These are phyloP conservation scores for Leptographium radiaticola DNA, from an alignment of 2,329 filamentous ascomycete genomes.

Conservation along the genomic window DNA sequence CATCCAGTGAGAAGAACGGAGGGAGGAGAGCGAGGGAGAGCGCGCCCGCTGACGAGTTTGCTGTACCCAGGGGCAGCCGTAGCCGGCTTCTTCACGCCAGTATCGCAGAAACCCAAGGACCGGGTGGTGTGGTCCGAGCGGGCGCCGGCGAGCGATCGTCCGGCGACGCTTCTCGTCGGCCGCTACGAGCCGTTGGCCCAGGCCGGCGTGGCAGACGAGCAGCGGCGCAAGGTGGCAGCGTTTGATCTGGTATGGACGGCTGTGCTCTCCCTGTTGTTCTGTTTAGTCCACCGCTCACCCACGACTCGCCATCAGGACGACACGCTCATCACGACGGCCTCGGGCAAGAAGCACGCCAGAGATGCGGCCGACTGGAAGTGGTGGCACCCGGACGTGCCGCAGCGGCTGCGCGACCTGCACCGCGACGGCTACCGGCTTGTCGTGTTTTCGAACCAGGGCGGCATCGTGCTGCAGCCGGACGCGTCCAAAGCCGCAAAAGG, in stretches of 20 bases:
- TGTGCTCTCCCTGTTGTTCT: neutral
- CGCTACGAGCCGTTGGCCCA: constrained; percentile 42
- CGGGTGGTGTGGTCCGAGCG: constrained; percentile 59
- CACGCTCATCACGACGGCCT: constrained; percentile 68
- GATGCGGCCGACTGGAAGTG: constrained; percentile 80
- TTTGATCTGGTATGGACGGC: constrained; percentile 44
- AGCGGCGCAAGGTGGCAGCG: constrained; percentile 48
- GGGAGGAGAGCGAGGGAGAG: neutral
- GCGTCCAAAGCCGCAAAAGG: constrained; percentile 7
- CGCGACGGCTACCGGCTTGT: constrained; percentile 59
- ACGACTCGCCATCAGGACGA: constrained; percentile 48
- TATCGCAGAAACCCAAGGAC: constrained; percentile 72
- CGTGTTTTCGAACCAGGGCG: constrained; percentile 82
- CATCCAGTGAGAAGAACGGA: neutral
- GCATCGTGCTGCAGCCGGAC: constrained; percentile 60
- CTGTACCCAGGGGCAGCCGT: constrained; percentile 47
- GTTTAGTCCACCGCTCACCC: neutral
- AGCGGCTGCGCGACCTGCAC: constrained; percentile 52
- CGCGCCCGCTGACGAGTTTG: neutral
- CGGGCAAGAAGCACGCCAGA: constrained; percentile 64
- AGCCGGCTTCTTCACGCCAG: constrained; percentile 76
- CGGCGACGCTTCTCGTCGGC: constrained; percentile 58
- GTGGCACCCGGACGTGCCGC: constrained; percentile 68
- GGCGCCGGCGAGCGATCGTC: constrained; percentile 33
- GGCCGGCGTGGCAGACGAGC: constrained; percentile 3